Evolutionary conservation across 1,284 basidiomycete species (phyloP).

Genomic region (Trametes sp.): DNA sequence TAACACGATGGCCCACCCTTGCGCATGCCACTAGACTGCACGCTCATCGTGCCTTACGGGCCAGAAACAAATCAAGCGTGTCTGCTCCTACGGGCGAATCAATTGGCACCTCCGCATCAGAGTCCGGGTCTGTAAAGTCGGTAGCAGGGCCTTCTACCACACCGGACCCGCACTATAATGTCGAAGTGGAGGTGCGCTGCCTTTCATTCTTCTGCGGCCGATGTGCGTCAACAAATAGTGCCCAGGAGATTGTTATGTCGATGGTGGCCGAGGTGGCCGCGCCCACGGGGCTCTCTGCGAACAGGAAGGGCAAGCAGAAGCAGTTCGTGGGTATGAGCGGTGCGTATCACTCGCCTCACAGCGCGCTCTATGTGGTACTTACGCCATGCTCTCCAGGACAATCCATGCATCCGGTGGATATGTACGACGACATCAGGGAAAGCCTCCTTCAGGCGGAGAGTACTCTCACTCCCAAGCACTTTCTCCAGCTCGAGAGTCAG

Average conservation of each 20-base stretch:
- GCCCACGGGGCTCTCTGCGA: background rate
- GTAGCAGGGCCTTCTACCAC: conserved; percentile 3
- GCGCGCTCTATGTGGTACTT: no score
- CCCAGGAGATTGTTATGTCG: background rate
- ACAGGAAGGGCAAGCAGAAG: background rate
- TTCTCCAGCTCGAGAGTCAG: conserved; percentile 24
- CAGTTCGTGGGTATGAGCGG: conserved; percentile 11
- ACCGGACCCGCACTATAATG: background rate
- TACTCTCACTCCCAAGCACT: background rate
- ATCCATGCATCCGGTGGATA: conserved; percentile 6
- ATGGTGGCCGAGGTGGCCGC: background rate
- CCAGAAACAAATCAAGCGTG: background rate
- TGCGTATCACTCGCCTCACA: background rate
- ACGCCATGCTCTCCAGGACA: background rate
- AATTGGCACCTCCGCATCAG: no score
- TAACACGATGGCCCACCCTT: conserved; percentile 2
- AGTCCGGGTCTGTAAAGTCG: background rate
- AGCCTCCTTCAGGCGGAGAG: background rate
- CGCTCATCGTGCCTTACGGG: background rate
- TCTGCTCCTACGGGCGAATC: background rate
- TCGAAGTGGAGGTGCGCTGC: background rate
- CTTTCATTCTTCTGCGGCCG: no score
- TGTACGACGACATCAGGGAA: background rate
- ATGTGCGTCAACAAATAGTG: background rate
- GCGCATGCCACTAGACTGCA: background rate